Evolutionary conservation across 2,329 filamentous ascomycete species (phyloP).

Genomic region (Fusarium falciforme): DNA sequence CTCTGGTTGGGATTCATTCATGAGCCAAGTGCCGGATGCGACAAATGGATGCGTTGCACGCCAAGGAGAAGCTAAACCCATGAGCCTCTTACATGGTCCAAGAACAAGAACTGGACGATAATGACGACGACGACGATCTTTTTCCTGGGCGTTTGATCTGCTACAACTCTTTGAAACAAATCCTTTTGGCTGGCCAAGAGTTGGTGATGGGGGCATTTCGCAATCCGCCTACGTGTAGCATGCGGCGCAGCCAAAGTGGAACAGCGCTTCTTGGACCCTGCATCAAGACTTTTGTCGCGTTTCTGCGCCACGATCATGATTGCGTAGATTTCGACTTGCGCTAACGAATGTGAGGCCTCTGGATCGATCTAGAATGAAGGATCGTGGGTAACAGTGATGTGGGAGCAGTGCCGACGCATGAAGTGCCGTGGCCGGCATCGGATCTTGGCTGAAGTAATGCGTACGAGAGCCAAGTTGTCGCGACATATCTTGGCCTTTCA

Average conservation of each 20-base stretch:
- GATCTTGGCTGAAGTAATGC: neutral
- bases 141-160: neutral
- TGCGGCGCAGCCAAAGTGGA: neutral
- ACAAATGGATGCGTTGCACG: neutral
- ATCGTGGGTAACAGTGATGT: neutral
- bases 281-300: neutral
- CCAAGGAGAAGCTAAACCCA: constrained; percentile 22
- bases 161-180: neutral
- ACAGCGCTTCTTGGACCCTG: neutral
- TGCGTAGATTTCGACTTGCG: neutral
- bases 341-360: neutral
- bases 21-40: constrained; percentile 15
- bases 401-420: neutral
- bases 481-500: neutral
- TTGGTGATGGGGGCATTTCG: neutral
- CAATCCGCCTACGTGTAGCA: neutral
- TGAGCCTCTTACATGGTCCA: constrained; percentile 36
- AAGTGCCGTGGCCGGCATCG: neutral
- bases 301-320: neutral
- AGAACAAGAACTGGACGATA: constrained; percentile 5
- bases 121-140: neutral
- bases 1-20: neutral
- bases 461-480: neutral
- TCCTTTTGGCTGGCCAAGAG: neutral
- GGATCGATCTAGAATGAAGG: neutral